phyloP scores from a whole-genome alignment of 2,329 filamentous ascomycete genomes.

The Cordyceps farinosa region DNA sequence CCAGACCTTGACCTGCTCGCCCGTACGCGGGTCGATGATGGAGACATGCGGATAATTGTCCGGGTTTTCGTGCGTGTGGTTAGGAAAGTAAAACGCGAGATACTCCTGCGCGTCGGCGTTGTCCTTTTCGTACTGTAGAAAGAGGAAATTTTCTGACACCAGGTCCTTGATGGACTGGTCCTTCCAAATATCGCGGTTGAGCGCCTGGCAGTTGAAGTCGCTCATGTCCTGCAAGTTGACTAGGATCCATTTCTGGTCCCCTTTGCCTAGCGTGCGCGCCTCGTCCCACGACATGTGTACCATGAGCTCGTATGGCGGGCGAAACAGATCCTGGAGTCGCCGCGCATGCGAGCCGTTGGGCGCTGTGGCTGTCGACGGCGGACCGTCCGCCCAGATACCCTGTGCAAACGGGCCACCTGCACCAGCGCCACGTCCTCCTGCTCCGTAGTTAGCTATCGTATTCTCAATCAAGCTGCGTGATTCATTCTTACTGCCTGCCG shows the following conservation, averaged over 20 bases:
- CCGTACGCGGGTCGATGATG: conserved; percentile 91
- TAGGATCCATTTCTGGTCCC: conserved; percentile 87
- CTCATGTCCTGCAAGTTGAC: conserved; percentile 93
- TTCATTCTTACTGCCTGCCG: conserved; percentile 29
- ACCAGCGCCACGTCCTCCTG: conserved; percentile 20
- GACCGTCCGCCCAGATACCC: conserved; percentile 35
- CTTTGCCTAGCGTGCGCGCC: conserved; percentile 80
- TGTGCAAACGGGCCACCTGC: conserved; percentile 37
- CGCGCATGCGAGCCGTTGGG: conserved; percentile 64
- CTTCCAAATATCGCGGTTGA: conserved; percentile 97
- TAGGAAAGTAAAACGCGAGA: conserved; percentile 81
- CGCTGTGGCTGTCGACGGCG: conserved; percentile 22
- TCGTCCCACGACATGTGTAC: conserved; percentile 74
- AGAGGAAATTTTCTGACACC: conserved; percentile 88
- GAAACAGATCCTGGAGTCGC: conserved; percentile 84
- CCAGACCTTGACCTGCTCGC: conserved; percentile 97
- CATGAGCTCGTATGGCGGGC: conserved; percentile 90
- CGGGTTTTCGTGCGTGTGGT: conserved; percentile 68
- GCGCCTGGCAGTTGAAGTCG: conserved; percentile 88
- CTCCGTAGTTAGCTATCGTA: conserved; percentile 10
- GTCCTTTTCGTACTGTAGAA: conserved; percentile 89
- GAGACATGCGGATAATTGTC: conserved; percentile 94
- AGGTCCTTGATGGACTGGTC: conserved; percentile 74
- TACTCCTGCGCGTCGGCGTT: conserved; percentile 76
- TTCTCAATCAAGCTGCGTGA: background rate